Evolutionary conservation across 495 filamentous ascomycete genomes (phyloP), one percentile per base, ranked within the genome.

Genomic region (Rhizodiscina lignyota): DNA sequence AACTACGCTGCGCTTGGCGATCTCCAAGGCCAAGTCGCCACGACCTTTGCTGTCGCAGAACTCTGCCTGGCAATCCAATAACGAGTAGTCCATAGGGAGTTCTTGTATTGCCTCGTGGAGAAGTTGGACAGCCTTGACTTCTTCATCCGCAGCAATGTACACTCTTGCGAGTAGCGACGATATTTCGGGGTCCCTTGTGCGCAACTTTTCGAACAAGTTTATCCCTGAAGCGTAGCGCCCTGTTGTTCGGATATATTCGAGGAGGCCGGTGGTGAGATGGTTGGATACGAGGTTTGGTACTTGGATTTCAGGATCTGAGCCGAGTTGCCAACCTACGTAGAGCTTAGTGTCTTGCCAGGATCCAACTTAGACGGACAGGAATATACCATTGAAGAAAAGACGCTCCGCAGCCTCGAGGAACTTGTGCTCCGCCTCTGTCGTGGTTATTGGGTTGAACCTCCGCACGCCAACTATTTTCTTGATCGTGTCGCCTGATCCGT

Each of bases 231-330:
- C 72, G 49, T 87, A 94, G 21, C 89, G 74, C 6, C 89, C 91
- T 5, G 91, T 96, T 0, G 89, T 96, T 35, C 85, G 75, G 45
- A 99, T 93, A 49, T 99, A 99, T 49, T 81, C 80, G n/a, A 99
- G 66, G 1, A 99, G 72, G 12, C 89, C 91, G 20, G 80, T 68
- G 2, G 84, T 84, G 20, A 96, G 69, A 51, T 97, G 82, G 51
- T 99, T 99, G n/a, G 82, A 87, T 29, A 94, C 89, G 22, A 83
- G 75, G 47, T 94, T 96, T 1, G 89, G 89, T 2, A 96, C 91
- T 59, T 99, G 89, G 1, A 94, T 91, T 48, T 94, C 79, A 1
- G 89, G 85, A 50, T 99, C 89, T 10, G 91, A 96, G 34, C 89
- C 92, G 19, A 99, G 66, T 53, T 94, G 85, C 67, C 85, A 86